Percentiles rank a stretch among this genome's conserved stretches.
phyloP scores from a whole-genome alignment of 2,329 filamentous ascomycete species.

The Colletotrichum tofieldiae region DNA sequence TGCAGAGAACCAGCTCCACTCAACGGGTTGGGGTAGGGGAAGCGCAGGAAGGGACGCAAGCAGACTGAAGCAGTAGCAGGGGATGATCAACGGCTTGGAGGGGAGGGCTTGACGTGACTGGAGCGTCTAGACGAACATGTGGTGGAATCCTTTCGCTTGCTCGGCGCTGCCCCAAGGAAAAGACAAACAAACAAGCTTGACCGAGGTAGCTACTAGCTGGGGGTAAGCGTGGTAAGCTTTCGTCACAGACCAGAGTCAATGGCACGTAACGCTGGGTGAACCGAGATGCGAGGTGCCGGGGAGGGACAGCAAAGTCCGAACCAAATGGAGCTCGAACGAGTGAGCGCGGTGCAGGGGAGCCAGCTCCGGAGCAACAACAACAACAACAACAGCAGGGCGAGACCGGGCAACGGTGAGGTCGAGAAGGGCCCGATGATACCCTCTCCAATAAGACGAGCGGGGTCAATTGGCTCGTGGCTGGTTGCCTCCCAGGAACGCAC shows the following conservation, averaged over 20 bases:
- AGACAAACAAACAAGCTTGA: slow-evolving; percentile 21
- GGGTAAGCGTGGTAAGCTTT: slow-evolving; percentile 8
- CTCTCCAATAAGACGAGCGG: slow-evolving; percentile 35
- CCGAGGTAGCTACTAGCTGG: slow-evolving; percentile 6
- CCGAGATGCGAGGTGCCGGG: slow-evolving; percentile 6
- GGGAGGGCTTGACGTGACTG: slow-evolving; percentile 41
- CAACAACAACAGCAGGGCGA: slow-evolving; percentile 14
- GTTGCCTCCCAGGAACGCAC: slow-evolving; percentile 33
- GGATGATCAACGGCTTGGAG: slow-evolving; percentile 23
- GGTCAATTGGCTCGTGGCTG: slow-evolving; percentile 25
- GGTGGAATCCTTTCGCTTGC: slow-evolving; percentile 37
- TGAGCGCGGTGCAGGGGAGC: slow-evolving; percentile 15
- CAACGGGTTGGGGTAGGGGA: slow-evolving; percentile 14
- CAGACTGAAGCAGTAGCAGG: slow-evolving; percentile 24
- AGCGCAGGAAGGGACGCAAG: not conserved
- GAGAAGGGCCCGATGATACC: slow-evolving; percentile 32
- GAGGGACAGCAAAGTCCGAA: not conserved
- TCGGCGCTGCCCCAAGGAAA: slow-evolving; percentile 20
- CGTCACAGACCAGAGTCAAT: slow-evolving; percentile 3
- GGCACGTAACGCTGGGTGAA: slow-evolving; percentile 10
- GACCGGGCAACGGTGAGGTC: slow-evolving; percentile 15
- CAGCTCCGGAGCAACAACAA: slow-evolving; percentile 31
- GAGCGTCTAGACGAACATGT: slow-evolving; percentile 43
- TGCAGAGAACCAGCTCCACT: slow-evolving; percentile 38
- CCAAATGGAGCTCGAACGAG: slow-evolving; percentile 8